A percentile compares a stretch with the other conserved stretches of the same genome.
Evolutionary conservation across 306 rosid genomes (phyloP).

Genomic region (Prinsepia uniflora): DNA sequence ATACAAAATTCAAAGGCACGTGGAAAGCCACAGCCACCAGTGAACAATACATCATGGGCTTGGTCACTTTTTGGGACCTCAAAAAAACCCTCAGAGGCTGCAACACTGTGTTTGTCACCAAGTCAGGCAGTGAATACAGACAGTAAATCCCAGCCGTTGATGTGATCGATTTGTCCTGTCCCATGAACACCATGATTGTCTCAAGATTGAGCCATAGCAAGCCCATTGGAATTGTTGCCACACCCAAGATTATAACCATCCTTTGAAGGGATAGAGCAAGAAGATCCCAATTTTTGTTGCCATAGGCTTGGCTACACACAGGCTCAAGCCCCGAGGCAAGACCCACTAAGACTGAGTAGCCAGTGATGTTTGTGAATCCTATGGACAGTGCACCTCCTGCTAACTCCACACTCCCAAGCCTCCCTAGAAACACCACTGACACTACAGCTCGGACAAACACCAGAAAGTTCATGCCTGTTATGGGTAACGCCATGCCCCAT

Average conservation of each 20-base stretch:
- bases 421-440: conserved; percentile 70
- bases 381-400: conserved; percentile 96
- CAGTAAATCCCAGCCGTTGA: conserved; percentile 68
- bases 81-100: conserved; percentile 75
- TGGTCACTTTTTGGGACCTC: conserved; percentile 71
- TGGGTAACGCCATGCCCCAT: conserved; percentile 73
- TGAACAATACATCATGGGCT: conserved; percentile 86
- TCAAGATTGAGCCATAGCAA: conserved; percentile 71
- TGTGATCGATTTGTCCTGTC: conserved; percentile 66
- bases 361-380: conserved; percentile 96
- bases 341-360: conserved; percentile 87
- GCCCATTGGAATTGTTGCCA: conserved; percentile 67
- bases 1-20: conserved; percentile 55
- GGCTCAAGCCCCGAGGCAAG: conserved; percentile 93
- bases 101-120: conserved; percentile 60
- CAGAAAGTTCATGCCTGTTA: conserved; percentile 66
- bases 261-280: conserved; percentile 70
- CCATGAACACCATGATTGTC: conserved; percentile 64
- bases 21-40: conserved; percentile 67
- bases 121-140: conserved; percentile 74
- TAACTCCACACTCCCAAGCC: conserved; percentile 81
- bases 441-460: conserved; percentile 71
- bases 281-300: conserved; percentile 71
- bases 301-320: conserved; percentile 84
- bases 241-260: conserved; percentile 69